A percentile compares a stretch with the other conserved stretches of the same genome.
phyloP scores from a whole-genome alignment of 805 yeast genomes.

The Tetrapisispora iriomotensis region DNA sequence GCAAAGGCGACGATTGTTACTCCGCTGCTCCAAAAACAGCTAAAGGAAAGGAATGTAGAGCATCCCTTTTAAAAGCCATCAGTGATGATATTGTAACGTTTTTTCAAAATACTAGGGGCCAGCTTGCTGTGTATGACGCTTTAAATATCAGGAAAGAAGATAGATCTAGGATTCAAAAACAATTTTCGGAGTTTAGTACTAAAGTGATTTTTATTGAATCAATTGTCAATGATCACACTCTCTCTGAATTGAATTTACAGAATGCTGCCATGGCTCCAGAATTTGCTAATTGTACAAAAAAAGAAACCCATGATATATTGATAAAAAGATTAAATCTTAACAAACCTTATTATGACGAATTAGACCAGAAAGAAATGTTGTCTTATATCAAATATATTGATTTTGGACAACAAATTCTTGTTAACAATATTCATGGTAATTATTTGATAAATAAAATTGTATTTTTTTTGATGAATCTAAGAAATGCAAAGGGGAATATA shows the following conservation, averaged over 20 bases:
- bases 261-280: constrained; percentile 87
- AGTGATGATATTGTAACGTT: constrained; percentile 59
- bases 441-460: constrained; percentile 86
- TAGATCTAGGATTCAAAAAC: constrained; percentile 47
- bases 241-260: constrained; percentile 65
- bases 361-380: constrained; percentile 47
- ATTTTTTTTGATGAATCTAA: constrained; percentile 82
- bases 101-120: constrained; percentile 72
- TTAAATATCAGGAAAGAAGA: constrained; percentile 72
- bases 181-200: constrained; percentile 48
- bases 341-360: constrained; percentile 61
- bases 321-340: constrained; percentile 59
- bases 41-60: constrained; percentile 45
- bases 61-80: constrained; percentile 51
- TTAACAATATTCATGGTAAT: constrained; percentile 76
- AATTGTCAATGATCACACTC: constrained; percentile 58
- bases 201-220: constrained; percentile 85
- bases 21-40: constrained; percentile 41
- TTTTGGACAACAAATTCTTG: constrained; percentile 75
- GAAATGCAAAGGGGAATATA: constrained; percentile 81
- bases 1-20: constrained; percentile 62
- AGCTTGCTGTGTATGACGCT: constrained; percentile 93
- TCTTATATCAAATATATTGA: constrained; percentile 80
- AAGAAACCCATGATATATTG: constrained; percentile 69
- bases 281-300: constrained; percentile 64